A percentile compares a stretch with the other conserved stretches of the same genome.
Conservation (phyloP, 768 basidiomycete species). For the Tremella fuciformis region DNA sequence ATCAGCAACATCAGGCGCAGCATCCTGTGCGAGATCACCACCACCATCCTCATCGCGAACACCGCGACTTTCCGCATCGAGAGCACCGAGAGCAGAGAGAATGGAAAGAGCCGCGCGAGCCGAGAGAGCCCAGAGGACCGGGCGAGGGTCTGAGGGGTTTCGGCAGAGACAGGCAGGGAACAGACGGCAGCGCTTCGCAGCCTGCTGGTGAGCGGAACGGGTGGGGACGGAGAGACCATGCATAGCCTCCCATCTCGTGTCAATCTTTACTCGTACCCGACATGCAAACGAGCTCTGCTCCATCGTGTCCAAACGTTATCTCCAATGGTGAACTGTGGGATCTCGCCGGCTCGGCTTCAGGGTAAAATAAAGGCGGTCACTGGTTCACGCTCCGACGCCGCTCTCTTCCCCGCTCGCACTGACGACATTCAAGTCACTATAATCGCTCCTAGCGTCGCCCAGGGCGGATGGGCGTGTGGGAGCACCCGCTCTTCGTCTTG, state of each 20-base stretch:
- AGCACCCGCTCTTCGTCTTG: no score
- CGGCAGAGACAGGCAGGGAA: neutral
- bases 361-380: no score
- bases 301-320: no score
- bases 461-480: no score
- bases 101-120: constrained; percentile 1
- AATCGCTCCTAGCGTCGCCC: no score
- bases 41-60: constrained; percentile 3
- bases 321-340: no score
- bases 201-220: neutral
- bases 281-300: no score
- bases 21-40: neutral
- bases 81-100: neutral
- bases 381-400: no score
- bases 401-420: no score
- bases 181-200: neutral
- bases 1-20: neutral
- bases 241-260: neutral
- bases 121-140: constrained; percentile 8
- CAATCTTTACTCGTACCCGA: no score
- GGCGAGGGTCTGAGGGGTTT: constrained; percentile 1
- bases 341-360: no score
- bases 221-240: constrained; percentile 4
- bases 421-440: no score
- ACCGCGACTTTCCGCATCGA: neutral